A percentile compares a stretch with the other conserved stretches of the same genome.
Evolutionary conservation across 164 flowering plant genomes (phyloP).

Genomic region (Aristolochia contorta): DNA sequence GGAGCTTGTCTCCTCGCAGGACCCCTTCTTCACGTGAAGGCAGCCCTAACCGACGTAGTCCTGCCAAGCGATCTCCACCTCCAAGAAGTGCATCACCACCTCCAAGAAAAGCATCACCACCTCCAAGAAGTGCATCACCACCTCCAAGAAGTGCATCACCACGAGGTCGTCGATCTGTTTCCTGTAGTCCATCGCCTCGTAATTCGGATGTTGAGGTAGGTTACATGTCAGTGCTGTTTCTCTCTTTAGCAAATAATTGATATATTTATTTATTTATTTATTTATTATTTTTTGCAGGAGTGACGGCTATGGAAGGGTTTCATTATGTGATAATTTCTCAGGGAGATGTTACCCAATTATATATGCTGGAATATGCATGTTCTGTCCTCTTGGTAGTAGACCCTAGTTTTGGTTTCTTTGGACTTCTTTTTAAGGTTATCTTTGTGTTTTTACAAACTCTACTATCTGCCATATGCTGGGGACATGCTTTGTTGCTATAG

Average conservation of each 20-base stretch:
- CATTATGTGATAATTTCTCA: neutral
- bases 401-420: conserved; percentile 15
- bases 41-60: conserved; percentile 38
- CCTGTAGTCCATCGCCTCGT: conserved; percentile 50
- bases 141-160: conserved; percentile 47
- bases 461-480: too few species aligned
- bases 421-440: conserved; percentile 14
- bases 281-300: conserved; percentile 22
- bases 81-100: conserved; percentile 50
- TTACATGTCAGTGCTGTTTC: neutral
- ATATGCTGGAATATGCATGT: conserved; percentile 9
- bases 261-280: too few species aligned
- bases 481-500: too few species aligned
- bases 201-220: conserved; percentile 55
- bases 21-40: conserved; percentile 24
- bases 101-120: conserved; percentile 37
- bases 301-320: conserved; percentile 6
- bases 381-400: conserved; percentile 15
- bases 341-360: too few species aligned
- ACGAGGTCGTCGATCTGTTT: conserved; percentile 34
- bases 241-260: neutral
- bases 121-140: conserved; percentile 42
- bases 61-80: conserved; percentile 33
- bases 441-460: conserved; percentile 5
- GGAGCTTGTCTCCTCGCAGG: conserved; percentile 45